phyloP scores from a whole-genome alignment of 2,329 filamentous ascomycete species.

The Geosmithia morbida region DNA sequence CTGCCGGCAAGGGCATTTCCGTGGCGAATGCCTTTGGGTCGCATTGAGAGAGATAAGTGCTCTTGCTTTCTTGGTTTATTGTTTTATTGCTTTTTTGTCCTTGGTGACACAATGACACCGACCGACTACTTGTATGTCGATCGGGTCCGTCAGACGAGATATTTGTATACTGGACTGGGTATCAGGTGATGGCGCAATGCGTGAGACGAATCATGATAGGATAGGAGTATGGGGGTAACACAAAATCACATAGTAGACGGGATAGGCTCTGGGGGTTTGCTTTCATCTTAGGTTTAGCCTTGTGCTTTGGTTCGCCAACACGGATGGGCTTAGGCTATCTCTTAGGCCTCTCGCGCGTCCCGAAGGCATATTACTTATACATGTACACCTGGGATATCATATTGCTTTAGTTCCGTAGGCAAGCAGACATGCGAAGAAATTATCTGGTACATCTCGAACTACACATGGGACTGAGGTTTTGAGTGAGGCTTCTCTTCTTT shows the following conservation, averaged over 20 bases:
- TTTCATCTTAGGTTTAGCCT: not conserved
- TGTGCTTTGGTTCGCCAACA: not conserved
- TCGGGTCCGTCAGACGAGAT: not conserved
- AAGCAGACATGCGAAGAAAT: not conserved
- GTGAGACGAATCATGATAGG: not conserved
- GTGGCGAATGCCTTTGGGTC: not conserved
- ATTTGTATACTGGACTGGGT: not conserved
- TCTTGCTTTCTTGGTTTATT: not conserved
- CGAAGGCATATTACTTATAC: too few relatives aligned
- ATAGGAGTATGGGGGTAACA: not conserved
- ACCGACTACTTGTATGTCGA: too few relatives aligned
- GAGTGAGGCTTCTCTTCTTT: not conserved
- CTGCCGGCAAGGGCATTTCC: not conserved
- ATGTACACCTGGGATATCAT: too few relatives aligned
- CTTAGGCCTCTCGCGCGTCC: too few relatives aligned
- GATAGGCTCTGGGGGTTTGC: not conserved
- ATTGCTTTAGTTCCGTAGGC: too few relatives aligned
- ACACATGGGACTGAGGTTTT: not conserved
- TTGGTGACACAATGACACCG: too few relatives aligned
- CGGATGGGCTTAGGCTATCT: too few relatives aligned
- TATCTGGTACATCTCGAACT: not conserved
- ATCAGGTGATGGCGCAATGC: not conserved
- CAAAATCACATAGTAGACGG: not conserved
- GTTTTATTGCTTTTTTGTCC: not conserved
- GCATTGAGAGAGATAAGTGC: not conserved